These are phyloP conservation scores for Alternaria sp. DNA, from an alignment of 2,329 filamentous ascomycete species.

Conservation along the genomic window DNA sequence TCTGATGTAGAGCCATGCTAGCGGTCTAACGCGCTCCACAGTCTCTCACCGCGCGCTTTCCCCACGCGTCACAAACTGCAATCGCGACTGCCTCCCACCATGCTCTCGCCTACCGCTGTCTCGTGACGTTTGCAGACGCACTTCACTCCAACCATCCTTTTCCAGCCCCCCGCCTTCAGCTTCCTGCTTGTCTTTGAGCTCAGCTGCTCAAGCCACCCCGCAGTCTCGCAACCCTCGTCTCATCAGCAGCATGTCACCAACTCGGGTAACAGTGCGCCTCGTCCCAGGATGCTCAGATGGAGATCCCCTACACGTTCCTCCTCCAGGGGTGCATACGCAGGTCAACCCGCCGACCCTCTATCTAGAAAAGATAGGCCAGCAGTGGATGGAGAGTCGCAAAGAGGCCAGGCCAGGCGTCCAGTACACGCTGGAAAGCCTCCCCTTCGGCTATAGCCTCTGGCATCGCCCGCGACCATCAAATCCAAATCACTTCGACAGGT, in stretches of 20 bases:
- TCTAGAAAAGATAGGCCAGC: conserved; percentile 57
- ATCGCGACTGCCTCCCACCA: conserved; percentile 17
- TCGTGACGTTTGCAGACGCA: conserved; percentile 8
- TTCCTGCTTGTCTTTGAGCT: no score
- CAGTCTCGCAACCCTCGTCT: neutral
- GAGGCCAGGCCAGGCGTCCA: conserved; percentile 48
- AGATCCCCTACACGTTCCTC: conserved; percentile 43
- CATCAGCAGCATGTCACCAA: conserved; percentile 10
- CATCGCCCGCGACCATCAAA: conserved; percentile 57
- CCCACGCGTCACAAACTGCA: conserved; percentile 10
- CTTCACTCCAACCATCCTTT: neutral
- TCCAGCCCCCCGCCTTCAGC: no score
- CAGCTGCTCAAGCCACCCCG: neutral
- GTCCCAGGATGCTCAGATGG: conserved; percentile 45
- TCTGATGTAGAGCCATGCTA: neutral
- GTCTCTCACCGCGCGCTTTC: conserved; percentile 12
- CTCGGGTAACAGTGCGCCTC: conserved; percentile 36
- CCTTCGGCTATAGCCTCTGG: conserved; percentile 63
- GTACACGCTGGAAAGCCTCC: conserved; percentile 63
- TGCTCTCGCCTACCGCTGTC: conserved; percentile 5
- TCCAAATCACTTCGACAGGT: conserved; percentile 59
- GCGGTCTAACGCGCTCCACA: conserved; percentile 16
- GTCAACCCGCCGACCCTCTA: conserved; percentile 56
- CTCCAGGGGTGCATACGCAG: conserved; percentile 35
- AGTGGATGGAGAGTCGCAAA: conserved; percentile 59